Evolutionary conservation across 495 filamentous ascomycete genomes (phyloP), one percentile per base, ranked within the genome.

Genomic region (Penicillium herquei): DNA sequence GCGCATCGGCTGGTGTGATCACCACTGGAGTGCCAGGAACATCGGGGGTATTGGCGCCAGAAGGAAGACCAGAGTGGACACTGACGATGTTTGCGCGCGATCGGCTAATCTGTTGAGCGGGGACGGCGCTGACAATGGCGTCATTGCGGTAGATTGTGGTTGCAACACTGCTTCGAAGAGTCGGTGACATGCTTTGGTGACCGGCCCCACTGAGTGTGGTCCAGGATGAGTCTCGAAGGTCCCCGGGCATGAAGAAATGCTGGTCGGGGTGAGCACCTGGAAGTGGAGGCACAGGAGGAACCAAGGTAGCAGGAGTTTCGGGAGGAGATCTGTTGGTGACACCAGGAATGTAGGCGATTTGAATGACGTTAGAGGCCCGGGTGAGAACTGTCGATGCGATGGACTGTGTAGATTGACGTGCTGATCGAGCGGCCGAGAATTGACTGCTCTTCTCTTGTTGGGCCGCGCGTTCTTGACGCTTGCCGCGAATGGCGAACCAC

Each of bases 331-430:
- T 83, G 73, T 97, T 97, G 52, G 92, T 98, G 66, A 98, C 92
- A 43, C 94, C 94, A 46, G 94, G 94, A 59, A 98, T 97, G 70
- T 97, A 98, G 42, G 95, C 94, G 69, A 98, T 98, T 73, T 98
- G 94, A 57, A 98, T 98, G 67, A 98, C 90, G 74, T 98, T 98
- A 55, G 93, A 97, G 42, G 94, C 94, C 44, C 94, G 87, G 6
- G 94, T 98, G 51, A 96, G 84, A 51, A 97, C 90, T 47, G 93
- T 97, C 9, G 92, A 96, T 13, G 95, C 94, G 64, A 98, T 91
- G 37, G 92, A 97, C 57, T 85, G 50, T 82, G 51, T 87, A 5
- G 93, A 96, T 62, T 96, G 91, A 35, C 92, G 90, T 26, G 90
- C 91, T 26, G 86, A 82, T 55, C 88, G 82, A 49, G 86, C 79